A percentile compares a stretch with the other conserved stretches of the same genome.
phyloP scores from a whole-genome alignment of 768 basidiomycete species.

The Mycena albidolilacea region DNA sequence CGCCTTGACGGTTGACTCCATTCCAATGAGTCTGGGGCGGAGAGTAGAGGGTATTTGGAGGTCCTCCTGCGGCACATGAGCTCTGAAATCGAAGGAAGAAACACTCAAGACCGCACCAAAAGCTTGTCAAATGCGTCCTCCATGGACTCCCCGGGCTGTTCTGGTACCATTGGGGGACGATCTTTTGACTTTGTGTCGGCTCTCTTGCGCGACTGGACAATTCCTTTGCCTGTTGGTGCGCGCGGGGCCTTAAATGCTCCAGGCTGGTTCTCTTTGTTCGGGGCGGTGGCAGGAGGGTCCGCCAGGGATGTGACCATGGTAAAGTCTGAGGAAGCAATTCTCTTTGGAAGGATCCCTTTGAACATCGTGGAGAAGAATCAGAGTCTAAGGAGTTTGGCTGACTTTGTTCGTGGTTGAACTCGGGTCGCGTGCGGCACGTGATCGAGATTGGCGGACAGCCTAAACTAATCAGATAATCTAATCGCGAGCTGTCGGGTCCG shows the following conservation, averaged over 20 bases:
- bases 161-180: constrained; percentile 39
- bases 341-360: constrained; percentile 83
- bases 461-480: too few species aligned
- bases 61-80: constrained; percentile 72
- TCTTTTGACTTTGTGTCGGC: constrained; percentile 64
- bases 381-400: constrained; percentile 42
- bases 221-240: constrained; percentile 41
- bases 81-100: neutral
- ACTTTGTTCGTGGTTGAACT: constrained; percentile 51
- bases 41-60: constrained; percentile 88
- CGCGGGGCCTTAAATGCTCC: constrained; percentile 39
- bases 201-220: constrained; percentile 53
- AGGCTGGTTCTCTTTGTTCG: constrained; percentile 78
- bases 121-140: constrained; percentile 86
- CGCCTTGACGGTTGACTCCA: constrained; percentile 90
- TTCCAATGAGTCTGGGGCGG: constrained; percentile 82
- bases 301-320: constrained; percentile 75
- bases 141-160: constrained; percentile 51
- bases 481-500: too few species aligned
- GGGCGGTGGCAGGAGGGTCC: constrained; percentile 61
- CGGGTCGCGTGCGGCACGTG: constrained; percentile 49
- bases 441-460: neutral
- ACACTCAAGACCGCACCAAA: constrained; percentile 65
- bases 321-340: constrained; percentile 77
- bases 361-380: constrained; percentile 68